Base-by-base conservation (phyloP, 192 early-diverging fungal genomes). In the Coemansia sp. region DNA sequence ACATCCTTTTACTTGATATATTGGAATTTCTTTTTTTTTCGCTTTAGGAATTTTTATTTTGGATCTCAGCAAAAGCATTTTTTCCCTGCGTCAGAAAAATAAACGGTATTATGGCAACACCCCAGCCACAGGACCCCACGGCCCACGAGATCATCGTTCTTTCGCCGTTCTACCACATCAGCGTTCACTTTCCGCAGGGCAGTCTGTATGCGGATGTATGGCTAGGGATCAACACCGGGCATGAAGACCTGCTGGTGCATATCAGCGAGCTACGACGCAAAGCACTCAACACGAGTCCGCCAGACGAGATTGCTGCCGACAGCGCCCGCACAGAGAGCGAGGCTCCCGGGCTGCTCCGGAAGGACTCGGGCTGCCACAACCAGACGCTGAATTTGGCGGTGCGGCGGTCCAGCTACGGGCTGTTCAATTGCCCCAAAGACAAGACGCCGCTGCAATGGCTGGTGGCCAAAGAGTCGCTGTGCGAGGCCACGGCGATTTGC, bases 71-170 rank as follows among this genome's bases (percentile, higher is more conserved):
- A 26, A 26, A 26, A 26, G 4, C 23, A 1, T 26, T 26, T 26
- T 45, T 57, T 47, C 38, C 31, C 53, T 41, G 20, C 10, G 42
- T 30, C 40, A 48, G 46, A 46, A 46, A 20, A 21, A 16, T 10
- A 30, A 26, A 26, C 23, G 23, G 23, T 6, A 44, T 14, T 8
- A 63, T 63, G 61, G 51, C 43, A 4, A 40, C 30, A 33, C 59
- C 59, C n/a, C 65, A 68, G 37, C 59, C 64, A n/a, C 61, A 68
- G 55, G 66, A 76, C 50, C 62, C 62, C 11, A 76, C 62, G 39
- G 72, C 72, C 15, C 72, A 76, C 55, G 72, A 76, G 61, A 76
- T 76, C 35, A 61, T 76, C 33, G 51, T 76, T n/a, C 46, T 76
- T 39, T 65, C 72, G 44, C 54, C 61, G 16, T 10, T 39, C 18